phyloP scores from a whole-genome alignment of 2,329 filamentous ascomycete genomes.

The Calycina herbarum region DNA sequence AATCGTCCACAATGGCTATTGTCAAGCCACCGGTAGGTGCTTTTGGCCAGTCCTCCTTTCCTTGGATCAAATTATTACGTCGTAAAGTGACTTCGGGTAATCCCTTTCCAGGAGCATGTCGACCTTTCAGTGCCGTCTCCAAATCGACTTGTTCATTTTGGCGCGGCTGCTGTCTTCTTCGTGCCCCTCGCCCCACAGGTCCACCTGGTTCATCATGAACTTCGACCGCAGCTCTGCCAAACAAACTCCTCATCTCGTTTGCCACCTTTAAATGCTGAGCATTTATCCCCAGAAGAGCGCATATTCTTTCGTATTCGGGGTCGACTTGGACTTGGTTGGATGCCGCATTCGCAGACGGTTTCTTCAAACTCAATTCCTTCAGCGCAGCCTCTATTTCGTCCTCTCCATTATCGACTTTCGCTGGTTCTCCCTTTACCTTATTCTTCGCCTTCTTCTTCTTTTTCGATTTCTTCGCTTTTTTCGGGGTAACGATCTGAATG shows the following conservation, averaged over 20 bases:
- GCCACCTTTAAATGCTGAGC: slow-evolving; percentile 76
- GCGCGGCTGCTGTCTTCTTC: slow-evolving; percentile 41
- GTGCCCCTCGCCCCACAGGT: slow-evolving; percentile 40
- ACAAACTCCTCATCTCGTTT: slow-evolving; percentile 85
- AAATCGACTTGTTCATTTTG: slow-evolving; percentile 44
- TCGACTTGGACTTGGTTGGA: slow-evolving; percentile 27
- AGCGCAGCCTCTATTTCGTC: slow-evolving; percentile 70
- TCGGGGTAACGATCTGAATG: slow-evolving; percentile 34
- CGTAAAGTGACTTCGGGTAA: slow-evolving; percentile 59
- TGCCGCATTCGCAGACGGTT: slow-evolving; percentile 18
- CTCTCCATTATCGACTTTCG: slow-evolving; percentile 38
- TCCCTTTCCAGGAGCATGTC: slow-evolving; percentile 52
- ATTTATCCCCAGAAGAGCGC: slow-evolving; percentile 59
- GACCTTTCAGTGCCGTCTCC: slow-evolving; percentile 41
- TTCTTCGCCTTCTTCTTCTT: slow-evolving; percentile 51
- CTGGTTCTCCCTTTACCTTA: slow-evolving; percentile 36
- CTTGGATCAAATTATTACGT: slow-evolving; percentile 68
- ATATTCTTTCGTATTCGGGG: slow-evolving; percentile 47
- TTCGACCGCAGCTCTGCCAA: slow-evolving; percentile 63
- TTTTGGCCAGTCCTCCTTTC: slow-evolving; percentile 71
- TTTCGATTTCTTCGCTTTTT: slow-evolving; percentile 60
- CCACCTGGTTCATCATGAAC: slow-evolving; percentile 49
- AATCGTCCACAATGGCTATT: slow-evolving; percentile 64
- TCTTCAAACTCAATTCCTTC: slow-evolving; percentile 54
- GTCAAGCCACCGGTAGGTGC: slow-evolving; percentile 74